Conservation (phyloP, 352 stramenopile genomes). For the Peronospora farinosa region DNA sequence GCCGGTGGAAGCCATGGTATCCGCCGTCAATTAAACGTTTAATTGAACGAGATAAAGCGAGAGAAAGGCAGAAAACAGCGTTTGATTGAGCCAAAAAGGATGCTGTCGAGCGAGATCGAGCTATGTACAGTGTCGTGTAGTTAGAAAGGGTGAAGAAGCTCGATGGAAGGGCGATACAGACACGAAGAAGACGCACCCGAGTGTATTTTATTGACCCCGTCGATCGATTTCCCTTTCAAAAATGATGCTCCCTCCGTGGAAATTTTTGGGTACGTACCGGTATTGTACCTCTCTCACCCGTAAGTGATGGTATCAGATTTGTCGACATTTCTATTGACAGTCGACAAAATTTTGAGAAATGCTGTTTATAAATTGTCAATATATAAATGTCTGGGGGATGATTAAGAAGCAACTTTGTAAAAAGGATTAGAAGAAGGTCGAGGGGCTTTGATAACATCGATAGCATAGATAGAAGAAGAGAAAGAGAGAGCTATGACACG, state of each 20-base stretch:
- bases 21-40: not conserved
- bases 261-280: not conserved
- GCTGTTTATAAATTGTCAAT: too few species aligned
- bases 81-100: not conserved
- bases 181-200: not conserved
- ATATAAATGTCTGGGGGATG: too few species aligned
- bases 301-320: not conserved
- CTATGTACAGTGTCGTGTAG: not conserved
- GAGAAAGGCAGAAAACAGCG: not conserved
- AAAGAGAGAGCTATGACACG: too few species aligned
- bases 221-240: not conserved
- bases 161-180: not conserved
- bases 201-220: not conserved
- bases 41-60: not conserved
- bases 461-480: too few species aligned
- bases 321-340: too few species aligned
- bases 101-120: not conserved
- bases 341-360: too few species aligned
- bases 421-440: too few species aligned
- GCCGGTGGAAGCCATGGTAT: constrained; percentile 26
- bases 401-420: too few species aligned
- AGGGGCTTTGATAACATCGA: too few species aligned
- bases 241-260: not conserved
- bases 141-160: not conserved
- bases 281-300: not conserved